Conservation (phyloP, 2,329 filamentous ascomycete species). For the Endothia cerciana region DNA sequence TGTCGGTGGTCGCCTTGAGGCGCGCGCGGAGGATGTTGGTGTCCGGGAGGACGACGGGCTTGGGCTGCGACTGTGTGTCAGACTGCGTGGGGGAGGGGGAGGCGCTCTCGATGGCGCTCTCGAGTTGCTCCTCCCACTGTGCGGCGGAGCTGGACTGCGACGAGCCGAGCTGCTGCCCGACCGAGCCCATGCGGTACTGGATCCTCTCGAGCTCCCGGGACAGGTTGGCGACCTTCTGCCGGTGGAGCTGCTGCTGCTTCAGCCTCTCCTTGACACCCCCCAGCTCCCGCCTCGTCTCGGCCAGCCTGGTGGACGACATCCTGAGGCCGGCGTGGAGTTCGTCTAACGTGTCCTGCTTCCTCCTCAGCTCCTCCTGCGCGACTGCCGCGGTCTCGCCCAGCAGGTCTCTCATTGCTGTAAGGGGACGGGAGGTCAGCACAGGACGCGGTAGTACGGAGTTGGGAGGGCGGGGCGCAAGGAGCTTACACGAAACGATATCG, state of each 20-base stretch:
- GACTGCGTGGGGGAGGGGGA: conserved; percentile 44
- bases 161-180: conserved; percentile 49
- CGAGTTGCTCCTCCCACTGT: conserved; percentile 60
- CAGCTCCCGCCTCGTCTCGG: conserved; percentile 74
- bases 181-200: conserved; percentile 54
- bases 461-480: neutral
- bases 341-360: conserved; percentile 84
- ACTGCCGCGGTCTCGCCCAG: conserved; percentile 77
- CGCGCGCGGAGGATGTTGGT: conserved; percentile 66
- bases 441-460: neutral
- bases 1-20: conserved; percentile 69
- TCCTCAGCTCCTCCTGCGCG: conserved; percentile 78
- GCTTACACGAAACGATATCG: conserved; percentile 79
- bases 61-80: conserved; percentile 48
- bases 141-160: conserved; percentile 51
- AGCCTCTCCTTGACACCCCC: conserved; percentile 71
- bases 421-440: conserved; percentile 39
- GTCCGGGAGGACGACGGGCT: conserved; percentile 55
- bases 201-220: conserved; percentile 74
- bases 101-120: conserved; percentile 49
- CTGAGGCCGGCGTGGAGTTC: conserved; percentile 80
- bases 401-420: conserved; percentile 77
- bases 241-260: conserved; percentile 66
- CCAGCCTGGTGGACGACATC: conserved; percentile 76
- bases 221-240: conserved; percentile 78